Evolutionary conservation across 1,139 yeast species (phyloP).

Genomic region (Kurtzmaniella quercitrusa): DNA sequence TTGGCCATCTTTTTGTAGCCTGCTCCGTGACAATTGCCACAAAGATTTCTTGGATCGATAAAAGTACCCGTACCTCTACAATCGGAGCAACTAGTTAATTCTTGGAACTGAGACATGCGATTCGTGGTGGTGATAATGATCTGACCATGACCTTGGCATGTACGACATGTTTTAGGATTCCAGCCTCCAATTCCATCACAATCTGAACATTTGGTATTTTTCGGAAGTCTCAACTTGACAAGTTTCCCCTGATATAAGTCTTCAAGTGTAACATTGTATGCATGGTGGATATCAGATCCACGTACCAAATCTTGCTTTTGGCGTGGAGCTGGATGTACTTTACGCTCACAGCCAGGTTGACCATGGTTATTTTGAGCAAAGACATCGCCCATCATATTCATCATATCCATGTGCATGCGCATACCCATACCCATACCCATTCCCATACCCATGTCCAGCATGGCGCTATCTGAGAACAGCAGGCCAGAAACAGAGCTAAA

Average conservation of each 20-base stretch:
- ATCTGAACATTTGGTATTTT: constrained; percentile 27
- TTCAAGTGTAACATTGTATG: constrained; percentile 31
- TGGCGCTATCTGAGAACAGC: not conserved
- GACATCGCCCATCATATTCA: constrained; percentile 7
- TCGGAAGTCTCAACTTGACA: constrained; percentile 38
- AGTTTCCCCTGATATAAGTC: constrained; percentile 39
- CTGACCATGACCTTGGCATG: constrained; percentile 38
- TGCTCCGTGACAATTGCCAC: constrained; percentile 21
- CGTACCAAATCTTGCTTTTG: constrained; percentile 11
- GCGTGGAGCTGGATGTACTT: constrained; percentile 18
- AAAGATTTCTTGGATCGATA: constrained; percentile 19
- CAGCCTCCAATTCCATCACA: constrained; percentile 40
- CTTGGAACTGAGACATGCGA: constrained; percentile 32
- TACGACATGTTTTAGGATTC: constrained; percentile 29
- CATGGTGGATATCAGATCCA: constrained; percentile 42
- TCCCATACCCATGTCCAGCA: constrained; percentile 8
- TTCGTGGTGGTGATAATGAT: constrained; percentile 29
- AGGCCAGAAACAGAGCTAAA: constrained; percentile 6
- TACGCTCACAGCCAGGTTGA: constrained; percentile 2
- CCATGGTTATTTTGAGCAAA: not conserved
- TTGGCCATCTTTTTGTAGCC: constrained; percentile 44
- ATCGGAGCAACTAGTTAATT: constrained; percentile 29
- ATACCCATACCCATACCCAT: constrained; percentile 9
- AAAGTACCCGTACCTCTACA: constrained; percentile 37
- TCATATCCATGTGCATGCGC: constrained; percentile 11